Conservation (phyloP, 2,329 filamentous ascomycete species). For the Alternaria incomplexa region DNA sequence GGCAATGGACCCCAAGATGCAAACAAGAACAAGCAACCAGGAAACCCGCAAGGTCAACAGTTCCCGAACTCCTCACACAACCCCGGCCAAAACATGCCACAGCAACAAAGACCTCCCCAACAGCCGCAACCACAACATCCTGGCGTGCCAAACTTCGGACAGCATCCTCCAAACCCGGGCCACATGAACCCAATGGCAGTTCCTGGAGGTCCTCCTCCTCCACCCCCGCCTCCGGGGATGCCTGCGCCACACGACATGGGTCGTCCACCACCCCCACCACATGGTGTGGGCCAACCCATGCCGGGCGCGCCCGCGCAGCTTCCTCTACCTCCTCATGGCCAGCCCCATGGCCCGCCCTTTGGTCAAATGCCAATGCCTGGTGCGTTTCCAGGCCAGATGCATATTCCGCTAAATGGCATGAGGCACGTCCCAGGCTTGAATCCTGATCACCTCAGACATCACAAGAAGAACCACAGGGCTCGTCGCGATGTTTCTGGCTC, state of each 20-base stretch:
- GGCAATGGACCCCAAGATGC: slow-evolving; percentile 4
- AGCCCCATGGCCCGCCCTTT: background rate
- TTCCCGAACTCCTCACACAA: slow-evolving; percentile 5
- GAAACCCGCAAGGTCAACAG: slow-evolving; percentile 2
- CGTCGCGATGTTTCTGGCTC: slow-evolving; percentile 11
- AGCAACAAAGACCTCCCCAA: slow-evolving; percentile 11
- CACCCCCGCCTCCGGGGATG: slow-evolving; percentile 6
- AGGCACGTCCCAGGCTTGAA: slow-evolving; percentile 11
- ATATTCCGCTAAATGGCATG: slow-evolving; percentile 7
- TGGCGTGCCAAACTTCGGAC: background rate
- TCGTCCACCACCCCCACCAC: slow-evolving; percentile 1
- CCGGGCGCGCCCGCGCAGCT: slow-evolving; percentile 15
- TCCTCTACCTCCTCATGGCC: slow-evolving; percentile 7
- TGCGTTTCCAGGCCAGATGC: slow-evolving; percentile 15
- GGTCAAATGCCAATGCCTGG: slow-evolving; percentile 19
- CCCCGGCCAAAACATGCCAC: slow-evolving; percentile 4
- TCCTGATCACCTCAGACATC: slow-evolving; percentile 13
- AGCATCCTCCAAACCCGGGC: slow-evolving; percentile 3
- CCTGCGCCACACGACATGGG: background rate
- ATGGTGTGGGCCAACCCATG: background rate
- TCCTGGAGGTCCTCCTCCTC: slow-evolving; percentile 5
- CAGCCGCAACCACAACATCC: slow-evolving; percentile 1
- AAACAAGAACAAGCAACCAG: slow-evolving; percentile 9
- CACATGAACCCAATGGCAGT: slow-evolving; percentile 2
- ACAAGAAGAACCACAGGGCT: slow-evolving; percentile 22